phyloP scores from a whole-genome alignment of 441 rosid species.

The Gossypium gossypioides region DNA sequence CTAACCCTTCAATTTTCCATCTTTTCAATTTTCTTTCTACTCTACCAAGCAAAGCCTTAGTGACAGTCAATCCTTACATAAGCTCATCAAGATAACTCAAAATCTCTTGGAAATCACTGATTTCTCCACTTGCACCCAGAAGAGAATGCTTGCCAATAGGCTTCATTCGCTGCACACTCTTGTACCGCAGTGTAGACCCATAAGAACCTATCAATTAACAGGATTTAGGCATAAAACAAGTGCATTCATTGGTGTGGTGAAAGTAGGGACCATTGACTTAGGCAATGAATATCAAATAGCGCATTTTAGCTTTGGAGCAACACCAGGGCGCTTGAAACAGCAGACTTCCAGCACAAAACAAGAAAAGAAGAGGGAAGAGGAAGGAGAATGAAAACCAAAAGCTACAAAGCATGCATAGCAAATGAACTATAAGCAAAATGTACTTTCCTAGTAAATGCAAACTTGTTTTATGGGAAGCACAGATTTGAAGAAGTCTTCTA shows the following conservation, averaged over 20 bases:
- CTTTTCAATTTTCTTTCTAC: no score
- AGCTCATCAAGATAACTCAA: slow-evolving; percentile 80
- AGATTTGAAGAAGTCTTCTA: background rate
- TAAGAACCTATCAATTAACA: slow-evolving; percentile 55
- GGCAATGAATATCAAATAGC: background rate
- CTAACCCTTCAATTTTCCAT: no score
- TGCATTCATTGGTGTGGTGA: background rate
- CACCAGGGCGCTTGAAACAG: background rate
- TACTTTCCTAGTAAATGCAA: background rate
- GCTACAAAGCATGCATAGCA: background rate
- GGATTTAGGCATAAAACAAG: background rate
- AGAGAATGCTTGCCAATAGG: slow-evolving; percentile 90
- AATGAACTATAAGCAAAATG: background rate
- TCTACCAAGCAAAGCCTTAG: no score
- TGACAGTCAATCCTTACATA: slow-evolving; percentile 38
- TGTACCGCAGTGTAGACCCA: slow-evolving; percentile 88
- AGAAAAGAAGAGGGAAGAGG: background rate
- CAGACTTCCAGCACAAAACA: background rate
- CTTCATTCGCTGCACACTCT: slow-evolving; percentile 77
- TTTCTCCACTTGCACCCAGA: slow-evolving; percentile 92
- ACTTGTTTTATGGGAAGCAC: background rate
- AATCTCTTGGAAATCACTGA: slow-evolving; percentile 93
- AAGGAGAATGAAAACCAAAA: background rate
- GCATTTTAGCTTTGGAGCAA: background rate
- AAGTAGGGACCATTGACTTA: background rate